phyloP scores from a whole-genome alignment of 371 early-diverging fungal species.

The Coemansia sp. region DNA sequence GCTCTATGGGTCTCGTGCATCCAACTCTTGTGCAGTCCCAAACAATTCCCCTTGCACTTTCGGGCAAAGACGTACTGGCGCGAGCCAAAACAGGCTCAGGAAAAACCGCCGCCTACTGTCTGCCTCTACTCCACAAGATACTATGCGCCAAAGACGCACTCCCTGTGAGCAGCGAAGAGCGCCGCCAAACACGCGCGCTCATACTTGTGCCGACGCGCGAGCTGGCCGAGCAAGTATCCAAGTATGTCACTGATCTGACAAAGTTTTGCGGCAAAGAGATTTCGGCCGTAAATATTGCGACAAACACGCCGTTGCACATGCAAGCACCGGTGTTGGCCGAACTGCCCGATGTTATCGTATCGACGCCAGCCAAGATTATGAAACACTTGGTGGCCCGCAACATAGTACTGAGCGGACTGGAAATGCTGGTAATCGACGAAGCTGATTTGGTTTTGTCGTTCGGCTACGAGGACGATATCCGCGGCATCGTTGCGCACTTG shows the following conservation, averaged over 20 bases:
- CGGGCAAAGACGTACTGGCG: constrained; percentile 97
- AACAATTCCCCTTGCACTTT: constrained; percentile 91
- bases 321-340: constrained; percentile 75
- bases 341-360: constrained; percentile 78
- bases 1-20: constrained; percentile 55
- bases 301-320: constrained; percentile 22
- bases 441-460: constrained; percentile 91
- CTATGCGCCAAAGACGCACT: constrained; percentile 66
- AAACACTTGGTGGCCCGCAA: constrained; percentile 67
- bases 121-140: constrained; percentile 92
- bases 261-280: constrained; percentile 62
- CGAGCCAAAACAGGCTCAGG: constrained; percentile 98
- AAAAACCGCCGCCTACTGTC: constrained; percentile 96
- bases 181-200: constrained; percentile 55
- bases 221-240: constrained; percentile 88
- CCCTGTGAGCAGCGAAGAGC: constrained; percentile 18
- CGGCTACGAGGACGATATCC: constrained; percentile 85
- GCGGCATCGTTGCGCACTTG: constrained; percentile 62
- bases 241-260: constrained; percentile 68
- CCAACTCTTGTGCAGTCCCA: constrained; percentile 95
- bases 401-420: constrained; percentile 64
- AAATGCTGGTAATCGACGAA: constrained; percentile 91
- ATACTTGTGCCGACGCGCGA: constrained; percentile 97
- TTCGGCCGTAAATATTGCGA: constrained; percentile 34
- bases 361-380: constrained; percentile 79